A percentile compares a stretch with the other conserved stretches of the same genome.
phyloP scores from a whole-genome alignment of 805 yeast species.

The Candida takata region DNA sequence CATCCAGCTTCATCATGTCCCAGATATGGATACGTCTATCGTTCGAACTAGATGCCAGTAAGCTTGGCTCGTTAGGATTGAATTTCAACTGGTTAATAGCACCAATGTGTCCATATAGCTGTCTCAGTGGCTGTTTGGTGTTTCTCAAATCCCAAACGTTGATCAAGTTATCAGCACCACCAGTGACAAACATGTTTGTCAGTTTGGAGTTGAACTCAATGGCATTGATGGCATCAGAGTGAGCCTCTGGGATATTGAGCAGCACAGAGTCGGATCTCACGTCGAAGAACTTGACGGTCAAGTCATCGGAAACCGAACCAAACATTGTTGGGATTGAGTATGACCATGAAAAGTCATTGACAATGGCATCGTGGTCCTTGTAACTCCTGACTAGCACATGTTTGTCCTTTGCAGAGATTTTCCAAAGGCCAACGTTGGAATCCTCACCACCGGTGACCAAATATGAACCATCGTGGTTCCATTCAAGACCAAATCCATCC shows the following conservation, averaged over 20 bases:
- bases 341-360: conserved; percentile 65
- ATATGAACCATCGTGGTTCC: conserved; percentile 44
- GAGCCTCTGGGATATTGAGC: conserved; percentile 41
- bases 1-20: conserved; percentile 59
- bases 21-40: conserved; percentile 71
- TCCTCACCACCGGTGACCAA: conserved; percentile 66
- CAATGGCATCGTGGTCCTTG: conserved; percentile 43
- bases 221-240: conserved; percentile 58
- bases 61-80: conserved; percentile 40
- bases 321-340: conserved; percentile 36
- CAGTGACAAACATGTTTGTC: conserved; percentile 58
- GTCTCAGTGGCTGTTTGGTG: conserved; percentile 49
- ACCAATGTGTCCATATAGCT: conserved; percentile 58
- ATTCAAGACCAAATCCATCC: conserved; percentile 68
- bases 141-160: conserved; percentile 72
- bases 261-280: conserved; percentile 31
- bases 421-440: conserved; percentile 64
- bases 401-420: conserved; percentile 29
- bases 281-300: conserved; percentile 54
- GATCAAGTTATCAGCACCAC: conserved; percentile 69
- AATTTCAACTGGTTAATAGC: conserved; percentile 52
- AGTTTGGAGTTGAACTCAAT: conserved; percentile 57
- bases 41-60: conserved; percentile 50
- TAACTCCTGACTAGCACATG: conserved; percentile 31
- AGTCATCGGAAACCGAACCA: conserved; percentile 70